Evolutionary conservation across 2,329 filamentous ascomycete species (phyloP).

Genomic region (Albifimbria verrucaria): DNA sequence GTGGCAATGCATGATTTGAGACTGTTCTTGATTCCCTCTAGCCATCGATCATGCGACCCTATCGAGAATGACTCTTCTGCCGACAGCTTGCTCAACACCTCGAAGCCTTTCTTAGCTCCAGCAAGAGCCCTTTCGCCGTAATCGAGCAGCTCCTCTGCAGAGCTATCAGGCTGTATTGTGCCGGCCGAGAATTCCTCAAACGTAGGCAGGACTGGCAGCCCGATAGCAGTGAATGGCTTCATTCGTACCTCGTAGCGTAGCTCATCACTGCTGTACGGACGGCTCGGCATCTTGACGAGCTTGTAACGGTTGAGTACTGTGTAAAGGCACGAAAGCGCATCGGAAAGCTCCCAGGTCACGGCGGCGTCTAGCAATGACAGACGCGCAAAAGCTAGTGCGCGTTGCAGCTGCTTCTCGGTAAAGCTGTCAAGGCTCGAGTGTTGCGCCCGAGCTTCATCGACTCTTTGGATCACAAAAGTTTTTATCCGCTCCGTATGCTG

Average conservation of each 20-base stretch:
- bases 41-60: conserved; percentile 61
- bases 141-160: conserved; percentile 37
- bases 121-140: conserved; percentile 43
- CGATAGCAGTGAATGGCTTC: conserved; percentile 73
- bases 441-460: conserved; percentile 24
- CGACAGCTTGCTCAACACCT: conserved; percentile 50
- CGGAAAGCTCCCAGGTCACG: conserved; percentile 55
- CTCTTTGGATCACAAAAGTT: conserved; percentile 51
- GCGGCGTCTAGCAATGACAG: conserved; percentile 63
- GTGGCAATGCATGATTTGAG: conserved; percentile 70
- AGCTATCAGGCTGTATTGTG: conserved; percentile 35
- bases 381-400: conserved; percentile 54
- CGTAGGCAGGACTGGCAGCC: conserved; percentile 63
- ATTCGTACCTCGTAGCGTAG: conserved; percentile 81
- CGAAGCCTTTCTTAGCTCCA: conserved; percentile 52
- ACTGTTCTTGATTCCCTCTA: conserved; percentile 53
- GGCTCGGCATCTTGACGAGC: conserved; percentile 46
- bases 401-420: conserved; percentile 33
- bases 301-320: conserved; percentile 58
- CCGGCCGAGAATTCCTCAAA: conserved; percentile 57
- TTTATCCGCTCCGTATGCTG: conserved; percentile 72
- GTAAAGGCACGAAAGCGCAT: conserved; percentile 61
- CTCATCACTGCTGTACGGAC: conserved; percentile 64
- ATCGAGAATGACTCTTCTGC: conserved; percentile 52
- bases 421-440: conserved; percentile 25